Evolutionary conservation across 2,329 filamentous ascomycete species (phyloP).

Genomic region (Xylariales sp.): DNA sequence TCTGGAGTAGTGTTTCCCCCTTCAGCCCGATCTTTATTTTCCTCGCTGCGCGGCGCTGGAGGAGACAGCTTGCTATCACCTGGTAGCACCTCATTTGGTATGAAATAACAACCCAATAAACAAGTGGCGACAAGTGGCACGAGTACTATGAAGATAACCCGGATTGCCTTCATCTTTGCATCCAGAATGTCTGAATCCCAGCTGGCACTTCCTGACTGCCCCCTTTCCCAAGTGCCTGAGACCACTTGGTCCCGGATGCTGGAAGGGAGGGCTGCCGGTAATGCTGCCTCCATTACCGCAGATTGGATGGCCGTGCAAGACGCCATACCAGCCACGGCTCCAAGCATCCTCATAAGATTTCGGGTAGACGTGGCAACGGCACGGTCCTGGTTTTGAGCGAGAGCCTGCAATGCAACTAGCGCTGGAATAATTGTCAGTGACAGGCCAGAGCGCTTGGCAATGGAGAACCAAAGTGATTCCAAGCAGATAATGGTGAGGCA

Average conservation of each 20-base stretch:
- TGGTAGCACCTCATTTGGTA: conserved; percentile 8
- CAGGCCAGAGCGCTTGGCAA: too few species aligned
- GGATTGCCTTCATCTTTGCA: conserved; percentile 18
- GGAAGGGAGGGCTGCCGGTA: conserved; percentile 9
- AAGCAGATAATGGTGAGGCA: too few species aligned
- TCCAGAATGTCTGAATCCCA: conserved; percentile 14
- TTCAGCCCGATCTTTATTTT: too few species aligned
- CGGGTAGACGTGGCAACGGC: conserved; percentile 21
- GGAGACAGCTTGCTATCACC: conserved; percentile 9
- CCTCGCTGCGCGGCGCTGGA: too few species aligned
- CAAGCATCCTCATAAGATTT: conserved; percentile 21
- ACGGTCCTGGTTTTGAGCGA: conserved; percentile 16
- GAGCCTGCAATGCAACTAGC: conserved; percentile 22
- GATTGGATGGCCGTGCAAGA: conserved; percentile 12
- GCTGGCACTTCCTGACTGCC: conserved; percentile 6
- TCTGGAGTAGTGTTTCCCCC: too few species aligned
- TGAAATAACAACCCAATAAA: conserved; percentile 11
- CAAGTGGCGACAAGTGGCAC: conserved; percentile 14
- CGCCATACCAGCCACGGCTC: conserved; percentile 18
- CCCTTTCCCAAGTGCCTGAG: conserved; percentile 13
- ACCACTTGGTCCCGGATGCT: conserved; percentile 11
- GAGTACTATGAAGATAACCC: conserved; percentile 18
- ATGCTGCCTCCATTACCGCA: conserved; percentile 10
- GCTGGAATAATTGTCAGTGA: too few species aligned
- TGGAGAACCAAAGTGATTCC: too few species aligned